Percentiles rank a stretch among this genome's conserved stretches.
Conservation (phyloP, 2,329 filamentous ascomycete species). For the Juglanconis oblonga region DNA sequence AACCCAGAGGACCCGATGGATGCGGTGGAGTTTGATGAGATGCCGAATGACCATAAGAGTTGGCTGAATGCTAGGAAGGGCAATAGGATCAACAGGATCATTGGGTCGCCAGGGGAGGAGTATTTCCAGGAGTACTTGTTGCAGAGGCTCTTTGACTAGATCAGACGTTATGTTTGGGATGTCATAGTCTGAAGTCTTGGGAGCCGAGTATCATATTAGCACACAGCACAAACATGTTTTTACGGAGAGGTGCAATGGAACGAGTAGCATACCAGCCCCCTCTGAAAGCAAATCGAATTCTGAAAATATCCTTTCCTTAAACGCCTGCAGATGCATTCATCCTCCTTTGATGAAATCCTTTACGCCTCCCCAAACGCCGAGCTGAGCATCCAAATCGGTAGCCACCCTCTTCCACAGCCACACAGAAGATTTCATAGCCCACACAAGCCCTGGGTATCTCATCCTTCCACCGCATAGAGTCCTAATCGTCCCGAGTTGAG, state of each 20-base stretch:
- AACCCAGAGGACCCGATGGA: slow-evolving; percentile 41
- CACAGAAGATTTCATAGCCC: neutral
- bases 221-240: neutral
- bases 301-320: slow-evolving; percentile 1
- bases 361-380: neutral
- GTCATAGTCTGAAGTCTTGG: neutral
- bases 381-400: neutral
- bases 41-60: slow-evolving; percentile 67
- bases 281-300: neutral
- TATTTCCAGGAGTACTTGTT: slow-evolving; percentile 65
- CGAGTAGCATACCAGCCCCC: neutral
- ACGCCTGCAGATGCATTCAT: slow-evolving; percentile 14
- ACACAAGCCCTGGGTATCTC: slow-evolving; percentile 14
- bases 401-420: neutral
- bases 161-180: neutral
- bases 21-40: slow-evolving; percentile 48
- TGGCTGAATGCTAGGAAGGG: slow-evolving; percentile 75
- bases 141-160: slow-evolving; percentile 58
- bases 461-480: neutral
- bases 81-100: slow-evolving; percentile 76
- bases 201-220: neutral
- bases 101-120: slow-evolving; percentile 65
- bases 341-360: neutral
- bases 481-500: neutral
- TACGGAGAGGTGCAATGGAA: neutral